Conservation (phyloP, 805 yeast genomes). For the Kazachstania africana region DNA sequence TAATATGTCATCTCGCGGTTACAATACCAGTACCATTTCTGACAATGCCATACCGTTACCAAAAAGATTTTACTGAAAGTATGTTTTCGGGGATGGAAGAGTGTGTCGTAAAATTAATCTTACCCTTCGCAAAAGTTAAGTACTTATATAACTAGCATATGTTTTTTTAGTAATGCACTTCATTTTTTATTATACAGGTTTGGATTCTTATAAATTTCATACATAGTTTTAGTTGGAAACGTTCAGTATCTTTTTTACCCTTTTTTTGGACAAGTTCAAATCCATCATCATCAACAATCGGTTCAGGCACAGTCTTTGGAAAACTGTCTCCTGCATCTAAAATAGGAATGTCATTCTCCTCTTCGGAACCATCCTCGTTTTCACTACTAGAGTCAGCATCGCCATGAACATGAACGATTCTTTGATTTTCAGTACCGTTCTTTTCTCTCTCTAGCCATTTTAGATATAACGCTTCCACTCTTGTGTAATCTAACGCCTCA, state of each 20-base stretch:
- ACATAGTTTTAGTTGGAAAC: too few species aligned
- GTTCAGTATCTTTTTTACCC: too few species aligned
- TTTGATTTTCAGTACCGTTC: conserved; percentile 19
- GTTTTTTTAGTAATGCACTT: too few species aligned
- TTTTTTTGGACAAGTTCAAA: conserved; percentile 76
- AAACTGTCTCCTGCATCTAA: background rate
- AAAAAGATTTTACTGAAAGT: too few species aligned
- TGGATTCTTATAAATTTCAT: too few species aligned
- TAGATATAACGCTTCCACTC: conserved; percentile 47
- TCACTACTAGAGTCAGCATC: conserved; percentile 45
- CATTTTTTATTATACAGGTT: too few species aligned
- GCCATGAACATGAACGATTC: conserved; percentile 36
- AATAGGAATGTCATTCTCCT: conserved; percentile 23
- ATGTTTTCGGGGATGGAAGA: too few species aligned
- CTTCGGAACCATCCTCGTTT: conserved; percentile 35
- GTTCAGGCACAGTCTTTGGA: conserved; percentile 30
- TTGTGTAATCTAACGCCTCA: conserved; percentile 35
- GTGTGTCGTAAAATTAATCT: too few species aligned
- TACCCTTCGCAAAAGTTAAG: too few species aligned
- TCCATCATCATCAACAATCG: conserved; percentile 87
- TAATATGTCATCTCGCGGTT: conserved; percentile 9
- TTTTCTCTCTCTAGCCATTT: conserved; percentile 47
- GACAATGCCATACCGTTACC: conserved; percentile 1
- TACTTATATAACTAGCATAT: too few species aligned
- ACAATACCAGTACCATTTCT: background rate